phyloP scores from a whole-genome alignment of 306 rosid genomes.

The Amphicarpaea edgeworthii region DNA sequence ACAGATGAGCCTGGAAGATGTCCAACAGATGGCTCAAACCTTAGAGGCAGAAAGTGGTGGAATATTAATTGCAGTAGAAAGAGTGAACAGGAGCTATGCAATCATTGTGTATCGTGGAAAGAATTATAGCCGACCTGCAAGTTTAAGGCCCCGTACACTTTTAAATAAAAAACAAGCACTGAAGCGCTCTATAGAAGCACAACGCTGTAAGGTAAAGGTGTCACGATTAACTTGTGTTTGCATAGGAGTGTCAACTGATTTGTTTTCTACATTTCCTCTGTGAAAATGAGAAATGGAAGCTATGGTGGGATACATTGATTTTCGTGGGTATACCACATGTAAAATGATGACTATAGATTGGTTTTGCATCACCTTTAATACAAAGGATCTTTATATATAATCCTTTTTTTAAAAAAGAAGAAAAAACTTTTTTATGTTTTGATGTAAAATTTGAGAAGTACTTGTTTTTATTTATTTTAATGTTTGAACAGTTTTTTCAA shows the following conservation, averaged over 20 bases:
- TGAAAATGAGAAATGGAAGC: not conserved
- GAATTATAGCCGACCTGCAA: conserved; percentile 80
- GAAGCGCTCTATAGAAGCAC: conserved; percentile 84
- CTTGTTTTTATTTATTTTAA: not conserved
- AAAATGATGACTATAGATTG: conserved; percentile 24
- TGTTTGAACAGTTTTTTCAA: conserved; percentile 3
- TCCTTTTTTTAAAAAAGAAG: not conserved
- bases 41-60: conserved; percentile 97
- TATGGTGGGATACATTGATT: conserved; percentile 29
- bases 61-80: conserved; percentile 83
- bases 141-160: conserved; percentile 87
- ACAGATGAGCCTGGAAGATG: conserved; percentile 58
- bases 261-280: conserved; percentile 37
- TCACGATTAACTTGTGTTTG: conserved; percentile 22
- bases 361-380: not conserved
- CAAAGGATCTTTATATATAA: not conserved
- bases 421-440: not conserved
- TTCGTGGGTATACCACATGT: not conserved
- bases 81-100: conserved; percentile 79
- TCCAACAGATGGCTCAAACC: conserved; percentile 68
- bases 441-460: conserved; percentile 15
- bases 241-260: conserved; percentile 27
- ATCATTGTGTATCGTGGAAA: conserved; percentile 94
- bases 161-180: conserved; percentile 75
- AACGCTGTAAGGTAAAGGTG: conserved; percentile 76